A percentile compares a stretch with the other conserved stretches of the same genome.
Conservation (phyloP, 257 asterid genomes). For the Rauvolfia tetraphylla region DNA sequence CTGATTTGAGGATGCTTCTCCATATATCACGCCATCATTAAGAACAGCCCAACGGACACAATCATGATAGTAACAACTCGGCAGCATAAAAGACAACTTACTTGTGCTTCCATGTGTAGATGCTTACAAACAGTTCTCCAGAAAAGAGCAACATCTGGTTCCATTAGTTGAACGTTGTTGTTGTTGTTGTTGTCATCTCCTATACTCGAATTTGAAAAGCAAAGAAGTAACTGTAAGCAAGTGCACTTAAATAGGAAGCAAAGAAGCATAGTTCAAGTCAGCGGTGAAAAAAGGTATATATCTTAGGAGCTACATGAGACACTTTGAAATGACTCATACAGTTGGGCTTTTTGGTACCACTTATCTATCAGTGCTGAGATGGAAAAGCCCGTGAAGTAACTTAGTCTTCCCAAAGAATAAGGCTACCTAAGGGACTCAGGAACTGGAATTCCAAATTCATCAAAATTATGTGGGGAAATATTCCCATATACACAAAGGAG, state of each 20-base stretch:
- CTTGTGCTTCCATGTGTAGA: conserved; percentile 75
- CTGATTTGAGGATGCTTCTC: not conserved
- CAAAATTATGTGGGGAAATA: not conserved
- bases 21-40: not conserved
- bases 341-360: not conserved
- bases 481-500: not conserved
- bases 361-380: not conserved
- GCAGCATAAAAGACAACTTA: conserved; percentile 32
- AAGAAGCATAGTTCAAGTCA: not conserved
- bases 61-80: not conserved
- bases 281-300: not conserved
- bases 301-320: not conserved
- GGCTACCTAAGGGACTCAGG: not conserved
- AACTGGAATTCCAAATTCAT: not conserved
- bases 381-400: not conserved
- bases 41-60: not conserved
- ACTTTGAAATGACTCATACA: not conserved
- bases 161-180: conserved; percentile 54
- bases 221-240: not conserved
- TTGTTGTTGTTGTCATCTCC: conserved; percentile 39
- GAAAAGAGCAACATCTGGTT: conserved; percentile 81
- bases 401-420: not conserved
- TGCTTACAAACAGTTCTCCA: conserved; percentile 87
- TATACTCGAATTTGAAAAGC: conserved; percentile 20
- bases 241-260: not conserved